Evolutionary conservation across 805 yeast species (phyloP), one percentile per base, ranked within the genome.

Genomic region (Monosporozyma yasuniensis): DNA sequence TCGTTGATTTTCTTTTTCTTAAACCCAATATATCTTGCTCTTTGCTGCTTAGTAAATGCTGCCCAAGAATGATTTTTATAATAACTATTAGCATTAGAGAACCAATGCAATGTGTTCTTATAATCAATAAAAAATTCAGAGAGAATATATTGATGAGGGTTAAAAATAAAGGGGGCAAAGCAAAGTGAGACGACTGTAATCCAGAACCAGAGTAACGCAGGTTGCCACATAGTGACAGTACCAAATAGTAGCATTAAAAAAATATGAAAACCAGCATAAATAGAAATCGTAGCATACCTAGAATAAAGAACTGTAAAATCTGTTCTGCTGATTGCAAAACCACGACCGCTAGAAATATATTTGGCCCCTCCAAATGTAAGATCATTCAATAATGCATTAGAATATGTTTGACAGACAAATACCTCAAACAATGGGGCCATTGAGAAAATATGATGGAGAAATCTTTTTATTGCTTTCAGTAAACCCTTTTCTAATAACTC

Each of bases 371-470:
- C 98, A 69, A 85, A 83, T 0, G 89, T 76, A 46, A 91, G 72
- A 66, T 90, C 93, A 47, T 79, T 78, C 44, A 79, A 69, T 57
- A 91, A 71, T 0, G 96, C 77, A 58, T 80, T 79, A 3, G 97
- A 86, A 64, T 91, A 91, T 8, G 90, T 84, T 67, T 90, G 96
- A 65, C 97, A 88, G 8, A 87, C 96, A 69, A 91, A 89, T 6
- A 91, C 97, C 65, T 91, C 98, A 68, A 91, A 91, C 48, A 90
- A 69, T 2, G 97, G 97, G 2, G 97, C 85, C 52, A 90, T 66
- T 0, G 96, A 89, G 30, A 79, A 63, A 50, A 91, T 73, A 60
- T 91, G 98, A 64, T 77, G 79, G n/a, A 77, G 63, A 46, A 90
- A 77, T 54, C 97, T 74, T 35, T 76, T 72, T 2, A 76, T 57